Percentiles rank a stretch among this genome's conserved stretches.
Evolutionary conservation across 2,329 filamentous ascomycete genomes (phyloP).

Genomic region (Parastagonospora nodorum): DNA sequence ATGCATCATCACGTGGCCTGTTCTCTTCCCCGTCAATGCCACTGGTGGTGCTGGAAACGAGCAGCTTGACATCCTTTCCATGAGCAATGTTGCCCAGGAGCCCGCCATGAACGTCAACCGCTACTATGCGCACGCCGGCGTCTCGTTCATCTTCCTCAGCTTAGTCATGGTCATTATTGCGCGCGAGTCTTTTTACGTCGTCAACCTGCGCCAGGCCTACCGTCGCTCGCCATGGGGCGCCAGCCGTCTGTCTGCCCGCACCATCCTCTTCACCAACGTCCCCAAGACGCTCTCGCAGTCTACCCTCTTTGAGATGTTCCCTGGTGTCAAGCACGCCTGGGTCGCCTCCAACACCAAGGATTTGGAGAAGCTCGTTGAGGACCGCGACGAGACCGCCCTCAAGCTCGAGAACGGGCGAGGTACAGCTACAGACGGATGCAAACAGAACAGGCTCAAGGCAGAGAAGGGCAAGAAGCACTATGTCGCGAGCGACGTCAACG

Average conservation of each 20-base stretch:
- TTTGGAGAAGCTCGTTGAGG: conserved; percentile 50
- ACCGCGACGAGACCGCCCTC: conserved; percentile 50
- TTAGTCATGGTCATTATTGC: conserved; percentile 52
- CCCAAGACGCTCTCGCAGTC: conserved; percentile 49
- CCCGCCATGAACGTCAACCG: conserved; percentile 41
- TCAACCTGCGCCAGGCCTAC: conserved; percentile 56
- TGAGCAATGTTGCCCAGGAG: conserved; percentile 40
- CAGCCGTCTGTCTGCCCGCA: conserved; percentile 52
- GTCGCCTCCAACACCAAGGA: conserved; percentile 53
- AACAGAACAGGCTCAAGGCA: conserved; percentile 72
- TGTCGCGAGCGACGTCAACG: conserved; percentile 46
- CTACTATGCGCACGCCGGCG: conserved; percentile 52
- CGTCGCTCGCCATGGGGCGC: conserved; percentile 51
- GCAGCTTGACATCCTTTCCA: conserved; percentile 47
- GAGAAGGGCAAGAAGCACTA: conserved; percentile 56
- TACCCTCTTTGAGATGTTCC: conserved; percentile 47
- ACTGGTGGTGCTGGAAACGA: conserved; percentile 44
- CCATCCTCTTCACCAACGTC: conserved; percentile 55
- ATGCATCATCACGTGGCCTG: conserved; percentile 51
- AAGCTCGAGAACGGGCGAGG: conserved; percentile 53
- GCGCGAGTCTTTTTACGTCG: conserved; percentile 53
- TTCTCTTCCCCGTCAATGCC: conserved; percentile 55
- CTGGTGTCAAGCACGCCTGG: conserved; percentile 52
- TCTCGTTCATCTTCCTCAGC: conserved; percentile 51
- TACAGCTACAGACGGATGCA: conserved; percentile 53